Evolutionary conservation across 192 early-diverging fungal genomes (phyloP), one percentile per base, ranked within the genome.

Genomic region (Neocallimastix lanati): DNA sequence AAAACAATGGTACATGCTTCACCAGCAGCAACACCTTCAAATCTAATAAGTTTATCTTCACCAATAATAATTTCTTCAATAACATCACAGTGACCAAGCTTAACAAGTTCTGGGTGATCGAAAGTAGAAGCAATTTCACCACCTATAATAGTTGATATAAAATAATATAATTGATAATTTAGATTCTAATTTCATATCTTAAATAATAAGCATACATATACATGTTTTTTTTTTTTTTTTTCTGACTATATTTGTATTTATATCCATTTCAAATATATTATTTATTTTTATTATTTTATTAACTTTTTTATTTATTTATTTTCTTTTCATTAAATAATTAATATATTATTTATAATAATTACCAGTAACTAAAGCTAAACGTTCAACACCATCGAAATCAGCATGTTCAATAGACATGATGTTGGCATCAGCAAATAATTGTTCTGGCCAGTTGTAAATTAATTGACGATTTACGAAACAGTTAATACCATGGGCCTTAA

Each of bases 371-470:
- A 99, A 86, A 77, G 97, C 96, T 80, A 99, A 88, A 18, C 97
- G 88, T 87, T 99, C 97, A 38, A 99, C 90, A 81, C 97, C 97
- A 83, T 97, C 96, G 85, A 99, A 99, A 83, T 99, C 96, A 29
- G 97, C 97, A 84, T 99, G 97, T 85, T 99, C 97, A 80, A 99
- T 99, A 76, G 94, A 92, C 88, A 94, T 92, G 84, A 99, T 93
- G 28, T 94, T 94, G 77, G 95, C 89, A 84, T 99, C 97, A n/a
- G 96, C 97, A 87, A 99, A 94, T 67, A 99, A 90, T 86, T 96
- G 95, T 86, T 99, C 97, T 77, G 97, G 97, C 94, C 95, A 99
- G 92, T 99, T 99, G 89, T 99, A 99, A 82, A 99, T 99, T 37
- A 99, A 87, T 84, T 99, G 97, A 81, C 97, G 94, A 91, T 99